A percentile compares a stretch with the other conserved stretches of the same genome.
Conservation (phyloP, 768 basidiomycete genomes). For the Boletus vinaceobasis region DNA sequence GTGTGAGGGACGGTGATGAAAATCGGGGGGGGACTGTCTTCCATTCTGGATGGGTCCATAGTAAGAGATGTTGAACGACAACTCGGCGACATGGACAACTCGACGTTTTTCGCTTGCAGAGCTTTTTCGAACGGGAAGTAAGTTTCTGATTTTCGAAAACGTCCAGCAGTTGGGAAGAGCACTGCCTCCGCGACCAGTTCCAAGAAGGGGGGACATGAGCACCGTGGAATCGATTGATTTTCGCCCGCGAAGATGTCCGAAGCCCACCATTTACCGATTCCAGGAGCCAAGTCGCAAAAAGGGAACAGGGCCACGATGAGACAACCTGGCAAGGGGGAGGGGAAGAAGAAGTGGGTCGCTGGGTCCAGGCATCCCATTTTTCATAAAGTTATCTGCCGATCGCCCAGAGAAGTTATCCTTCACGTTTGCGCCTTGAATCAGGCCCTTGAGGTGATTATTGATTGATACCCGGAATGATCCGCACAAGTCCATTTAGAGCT, state of each 20-base stretch:
- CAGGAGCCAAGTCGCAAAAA: neutral
- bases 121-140: neutral
- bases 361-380: neutral
- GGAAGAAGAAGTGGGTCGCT: constrained; percentile 5
- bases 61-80: neutral
- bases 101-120: neutral
- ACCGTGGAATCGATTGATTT: neutral
- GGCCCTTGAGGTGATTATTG: neutral
- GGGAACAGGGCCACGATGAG: neutral
- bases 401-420: constrained; percentile 10
- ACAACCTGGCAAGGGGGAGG: neutral
- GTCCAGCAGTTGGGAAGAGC: constrained; percentile 5
- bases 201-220: neutral
- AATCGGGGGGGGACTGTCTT: neutral
- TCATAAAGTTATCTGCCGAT: constrained; percentile 9
- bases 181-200: neutral
- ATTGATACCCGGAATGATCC: constrained; percentile 29
- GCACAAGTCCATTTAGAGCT: constrained; percentile 16
- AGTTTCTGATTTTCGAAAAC: neutral
- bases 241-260: constrained; percentile 2
- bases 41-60: constrained; percentile 2
- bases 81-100: neutral
- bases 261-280: neutral
- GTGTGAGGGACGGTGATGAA: constrained; percentile 8
- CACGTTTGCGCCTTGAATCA: constrained; percentile 12